Percentiles rank a stretch among this genome's conserved stretches.
Conservation (phyloP, 371 early-diverging fungal species). For the Saksenaea vasiformis region DNA sequence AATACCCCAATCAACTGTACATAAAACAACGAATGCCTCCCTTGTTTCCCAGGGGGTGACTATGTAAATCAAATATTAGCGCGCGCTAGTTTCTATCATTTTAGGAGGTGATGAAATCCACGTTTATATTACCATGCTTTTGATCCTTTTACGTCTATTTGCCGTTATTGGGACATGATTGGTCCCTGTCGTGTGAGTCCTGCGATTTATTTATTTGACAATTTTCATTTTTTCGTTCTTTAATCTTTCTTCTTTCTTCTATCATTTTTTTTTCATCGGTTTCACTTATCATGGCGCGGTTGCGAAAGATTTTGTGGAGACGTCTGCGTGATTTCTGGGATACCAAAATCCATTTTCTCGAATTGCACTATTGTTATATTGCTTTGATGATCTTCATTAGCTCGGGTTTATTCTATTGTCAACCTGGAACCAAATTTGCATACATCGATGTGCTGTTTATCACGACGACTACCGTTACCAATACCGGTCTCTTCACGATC, state of each 20-base stretch:
- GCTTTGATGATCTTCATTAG: conserved; percentile 26
- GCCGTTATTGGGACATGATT: too few relatives aligned
- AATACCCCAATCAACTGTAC: neutral
- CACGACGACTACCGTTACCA: conserved; percentile 39
- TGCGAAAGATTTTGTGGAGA: neutral
- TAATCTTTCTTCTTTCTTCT: neutral
- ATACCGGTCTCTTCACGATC: conserved; percentile 44
- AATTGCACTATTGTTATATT: conserved; percentile 49
- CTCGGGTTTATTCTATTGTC: conserved; percentile 37
- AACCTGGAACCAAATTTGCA: conserved; percentile 34
- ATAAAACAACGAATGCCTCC: neutral
- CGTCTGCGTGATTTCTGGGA: conserved; percentile 24
- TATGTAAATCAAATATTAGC: too few relatives aligned
- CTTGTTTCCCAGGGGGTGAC: too few relatives aligned
- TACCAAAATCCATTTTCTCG: conserved; percentile 40
- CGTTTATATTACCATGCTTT: too few relatives aligned
- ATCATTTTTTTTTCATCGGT: too few relatives aligned
- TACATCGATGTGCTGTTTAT: conserved; percentile 50
- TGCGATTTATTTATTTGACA: neutral
- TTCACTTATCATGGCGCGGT: neutral
- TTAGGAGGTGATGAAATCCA: too few relatives aligned
- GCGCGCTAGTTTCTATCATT: too few relatives aligned
- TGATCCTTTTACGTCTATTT: too few relatives aligned
- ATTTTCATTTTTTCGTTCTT: neutral
- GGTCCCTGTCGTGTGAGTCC: too few relatives aligned